Percentiles rank a stretch among this genome's conserved stretches.
phyloP scores from a whole-genome alignment of 805 yeast species.

The Metschnikowia cubensis region DNA sequence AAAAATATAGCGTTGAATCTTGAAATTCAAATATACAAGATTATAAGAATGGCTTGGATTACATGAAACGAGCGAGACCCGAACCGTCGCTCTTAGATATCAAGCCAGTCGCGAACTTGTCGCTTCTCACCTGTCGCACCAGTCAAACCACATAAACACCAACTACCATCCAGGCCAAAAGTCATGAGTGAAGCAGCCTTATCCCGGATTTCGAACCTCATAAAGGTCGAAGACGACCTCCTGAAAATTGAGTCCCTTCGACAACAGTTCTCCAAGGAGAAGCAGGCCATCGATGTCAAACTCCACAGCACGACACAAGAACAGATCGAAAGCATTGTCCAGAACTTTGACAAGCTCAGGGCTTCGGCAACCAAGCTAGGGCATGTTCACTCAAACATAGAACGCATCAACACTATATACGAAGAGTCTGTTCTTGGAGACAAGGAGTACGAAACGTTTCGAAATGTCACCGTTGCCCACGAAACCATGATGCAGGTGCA shows the following conservation, averaged over 20 bases:
- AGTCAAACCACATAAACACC: neutral
- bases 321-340: slow-evolving; percentile 54
- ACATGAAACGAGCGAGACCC: neutral
- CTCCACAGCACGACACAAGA: slow-evolving; percentile 64
- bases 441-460: slow-evolving; percentile 63
- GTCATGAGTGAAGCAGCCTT: slow-evolving; percentile 40
- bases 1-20: neutral
- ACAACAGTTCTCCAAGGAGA: slow-evolving; percentile 62
- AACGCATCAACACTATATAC: slow-evolving; percentile 47
- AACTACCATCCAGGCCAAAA: neutral
- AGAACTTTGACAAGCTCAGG: slow-evolving; percentile 49
- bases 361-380: slow-evolving; percentile 35
- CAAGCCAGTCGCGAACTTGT: slow-evolving; percentile 1
- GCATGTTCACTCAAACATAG: slow-evolving; percentile 37
- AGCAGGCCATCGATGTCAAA: slow-evolving; percentile 70
- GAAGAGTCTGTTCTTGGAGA: slow-evolving; percentile 57
- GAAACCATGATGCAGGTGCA: slow-evolving; percentile 71
- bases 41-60: neutral
- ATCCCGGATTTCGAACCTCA: slow-evolving; percentile 35
- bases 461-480: slow-evolving; percentile 61
- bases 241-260: slow-evolving; percentile 49
- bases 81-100: neutral
- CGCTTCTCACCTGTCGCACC: neutral
- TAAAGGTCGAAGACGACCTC: slow-evolving; percentile 49
- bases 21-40: too few relatives aligned